Base-by-base conservation (phyloP, 1,284 basidiomycete genomes). In the Cryptococcus sp. region DNA sequence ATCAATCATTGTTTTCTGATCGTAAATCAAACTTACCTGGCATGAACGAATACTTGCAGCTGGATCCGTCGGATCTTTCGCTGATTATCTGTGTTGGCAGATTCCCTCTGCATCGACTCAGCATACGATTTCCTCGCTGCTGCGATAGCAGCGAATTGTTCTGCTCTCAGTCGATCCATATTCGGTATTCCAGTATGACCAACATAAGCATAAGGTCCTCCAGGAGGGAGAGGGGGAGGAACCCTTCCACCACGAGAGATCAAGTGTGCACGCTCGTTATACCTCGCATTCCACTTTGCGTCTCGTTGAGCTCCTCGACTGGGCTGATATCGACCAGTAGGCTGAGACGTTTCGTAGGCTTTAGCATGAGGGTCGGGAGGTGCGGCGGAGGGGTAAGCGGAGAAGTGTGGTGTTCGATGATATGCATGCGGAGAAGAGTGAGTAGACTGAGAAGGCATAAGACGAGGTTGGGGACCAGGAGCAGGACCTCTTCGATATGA, bases 41-140 rank as follows among this genome's bases (percentile, higher is more conserved):
- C 68, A 59, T 68, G 68, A 0, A 68, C 65, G 50, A 65, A 68
- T 2, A 68, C 68, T 52, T 71, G 68, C 6, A 67, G 37, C 46
- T 68, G 67, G 5, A 71, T 66, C n/a, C 61, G 49, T 13, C 57
- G 50, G 35, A 54, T 53, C 53, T 62, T 64, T 14, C 55, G 49
- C 15, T 57, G 49, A 13, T 57, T 49, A 32, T 64, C 62, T 15
- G 49, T 52, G 43, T 57, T 53, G 11, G 44, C 52, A 31, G 56
- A n/a, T 14, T 55, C 37, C 37, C 34, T 49, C 4, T 47, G 23
- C 37, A 53, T 32, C 13, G 37, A 5, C 23, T 15, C 53, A 5
- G 33, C 47, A 50, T 58, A 52, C 34, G 49, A 54, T 34, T 57
- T 31, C 23, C 61, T 33, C 6, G 61, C 66, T 43, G 49, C 45